Evolutionary conservation across 2,329 filamentous ascomycete species (phyloP), one percentile per base, ranked within the genome.

Genomic region (Diaporthe australafricana): DNA sequence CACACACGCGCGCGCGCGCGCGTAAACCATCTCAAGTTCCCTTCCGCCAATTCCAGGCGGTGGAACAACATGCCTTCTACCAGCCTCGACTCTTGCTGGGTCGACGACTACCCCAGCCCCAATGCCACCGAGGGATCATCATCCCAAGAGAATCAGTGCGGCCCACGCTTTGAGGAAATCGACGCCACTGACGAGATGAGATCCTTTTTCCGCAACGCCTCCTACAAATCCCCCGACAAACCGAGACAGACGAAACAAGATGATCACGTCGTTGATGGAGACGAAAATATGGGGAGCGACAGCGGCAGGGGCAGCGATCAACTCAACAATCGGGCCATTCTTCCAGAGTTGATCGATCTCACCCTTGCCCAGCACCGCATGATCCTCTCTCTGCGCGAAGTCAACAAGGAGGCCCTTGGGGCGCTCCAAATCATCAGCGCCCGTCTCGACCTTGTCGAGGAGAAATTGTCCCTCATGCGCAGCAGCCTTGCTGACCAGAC

Each of bases 341-440:
- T 70, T 14, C 27, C 30, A 14, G 40, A 52, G 38, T 12, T 70
- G 14, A 8, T 57, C 30, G 38, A 66, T 17, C 17, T 55, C 27
- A 42, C 42, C 17, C 30, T 67, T 22, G 38, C 16, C 35, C 70
- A 71, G 16, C 27, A 63, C n/a, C 40, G 55, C n/a, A 42, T 52
- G 52, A 62, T 71, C 35, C 52, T 35, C 40, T 30, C 47, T 30
- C 70, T 75, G 16, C 67, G 71, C n/a, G 20, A 48, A 20, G 60
- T 70, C 52, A 60, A 60, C 45, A 22, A 48, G n/a, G 30, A 48
- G 42, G 32, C 85, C 14, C 30, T 9, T 20, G 5, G 30, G 20
- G 20, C 27, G 22, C 60, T 67, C 3, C 50, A 38, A 8, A 32
- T 35, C 12, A 45, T 38, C 52, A 67, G 30, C 14, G 22, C 50